Evolutionary conservation across 441 rosid species (phyloP), one percentile per base, ranked within the genome.

Genomic region (Francoa sonchifolia): DNA sequence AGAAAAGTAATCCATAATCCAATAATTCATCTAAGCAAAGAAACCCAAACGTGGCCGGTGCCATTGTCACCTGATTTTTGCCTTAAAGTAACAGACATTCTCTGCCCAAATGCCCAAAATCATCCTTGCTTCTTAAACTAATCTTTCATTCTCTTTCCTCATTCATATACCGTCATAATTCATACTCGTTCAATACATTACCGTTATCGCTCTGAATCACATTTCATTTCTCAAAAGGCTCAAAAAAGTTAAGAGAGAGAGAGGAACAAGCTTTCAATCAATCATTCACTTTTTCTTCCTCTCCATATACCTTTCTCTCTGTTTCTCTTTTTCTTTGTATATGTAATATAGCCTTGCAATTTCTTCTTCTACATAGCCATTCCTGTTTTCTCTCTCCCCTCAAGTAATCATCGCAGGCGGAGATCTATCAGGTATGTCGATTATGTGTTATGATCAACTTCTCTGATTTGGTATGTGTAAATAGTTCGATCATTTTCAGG

Each of bases 11-110:
- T n/a, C n/a, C n/a, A n/a, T n/a, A n/a, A n/a, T n/a, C n/a, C n/a
- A 8, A 21, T 35, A 7, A 8, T 23, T 36, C 39, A 27, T 15
- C 21, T 11, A 19, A 38, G 63, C 51, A 30, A 53, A 31, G 26
- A 35, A 16, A 48, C 34, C 39, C 40, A 44, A 52, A 48, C 57
- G 41, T 43, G 67, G 63, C 63, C 58, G 66, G 69, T 58, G 68
- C 54, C 72, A 56, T 54, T 56, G 63, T 57, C 62, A 49, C 52
- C 76, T 67, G 73, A 61, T 50, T 51, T 33, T 66, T 54, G 35
- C 42, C 58, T 59, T 45, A 32, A 53, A 58, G 49, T 50, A 59
- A 53, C 57, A 2, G 55, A 25, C 63, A 41, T 42, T 29, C 42
- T 40, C 50, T 46, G 11, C 9, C 33, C 32, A 14, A 11, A 48